Evolutionary conservation across 1,284 basidiomycete genomes (phyloP).

Genomic region (Phaffia rhodozyma): DNA sequence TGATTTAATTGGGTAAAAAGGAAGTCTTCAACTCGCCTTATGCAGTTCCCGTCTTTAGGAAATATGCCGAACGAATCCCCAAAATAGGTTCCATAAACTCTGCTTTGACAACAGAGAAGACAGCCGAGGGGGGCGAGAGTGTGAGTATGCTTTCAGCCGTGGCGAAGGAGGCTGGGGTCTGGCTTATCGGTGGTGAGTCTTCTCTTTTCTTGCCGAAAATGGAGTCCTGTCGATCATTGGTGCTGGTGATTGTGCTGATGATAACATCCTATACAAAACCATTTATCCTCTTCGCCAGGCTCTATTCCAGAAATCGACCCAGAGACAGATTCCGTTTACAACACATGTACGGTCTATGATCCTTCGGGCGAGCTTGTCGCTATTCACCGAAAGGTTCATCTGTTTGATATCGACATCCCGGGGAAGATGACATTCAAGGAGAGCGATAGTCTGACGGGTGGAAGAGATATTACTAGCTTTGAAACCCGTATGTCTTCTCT

Average conservation of each 20-base stretch:
- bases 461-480: constrained; percentile 64
- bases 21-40: constrained; percentile 99
- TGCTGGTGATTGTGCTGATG: neutral
- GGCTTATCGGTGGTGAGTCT: constrained; percentile 75
- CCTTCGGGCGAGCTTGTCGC: constrained; percentile 79
- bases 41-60: constrained; percentile 69
- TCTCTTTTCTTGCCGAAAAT: neutral
- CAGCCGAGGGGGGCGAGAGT: constrained; percentile 51
- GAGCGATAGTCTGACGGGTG: constrained; percentile 80
- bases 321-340: constrained; percentile 61
- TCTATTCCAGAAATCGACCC: constrained; percentile 75
- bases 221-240: neutral
- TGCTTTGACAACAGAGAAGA: constrained; percentile 46
- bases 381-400: constrained; percentile 83
- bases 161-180: constrained; percentile 68
- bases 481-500: constrained; percentile 55
- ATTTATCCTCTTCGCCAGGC: constrained; percentile 39
- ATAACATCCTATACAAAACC: neutral
- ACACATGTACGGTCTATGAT: constrained; percentile 82
- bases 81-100: constrained; percentile 43
- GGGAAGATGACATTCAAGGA: constrained; percentile 98
- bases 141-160: constrained; percentile 68
- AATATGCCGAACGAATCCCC: constrained; percentile 67
- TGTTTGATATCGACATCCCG: constrained; percentile 97
- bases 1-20: constrained; percentile 37